Conservation (phyloP, 805 yeast genomes). For the Ogataea allantospora region DNA sequence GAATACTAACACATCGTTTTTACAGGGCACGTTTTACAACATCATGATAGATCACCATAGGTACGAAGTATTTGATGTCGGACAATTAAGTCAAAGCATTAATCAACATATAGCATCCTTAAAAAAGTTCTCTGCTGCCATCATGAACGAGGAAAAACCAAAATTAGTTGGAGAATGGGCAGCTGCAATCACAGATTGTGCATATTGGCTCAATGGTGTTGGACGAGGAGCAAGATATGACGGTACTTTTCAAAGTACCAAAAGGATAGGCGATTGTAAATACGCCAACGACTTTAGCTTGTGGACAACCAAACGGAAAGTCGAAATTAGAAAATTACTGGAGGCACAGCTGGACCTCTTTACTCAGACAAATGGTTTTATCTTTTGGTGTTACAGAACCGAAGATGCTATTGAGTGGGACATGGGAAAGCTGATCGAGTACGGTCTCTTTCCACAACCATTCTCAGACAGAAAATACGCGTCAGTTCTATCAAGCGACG, state of each 20-base stretch:
- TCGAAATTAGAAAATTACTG: constrained; percentile 49
- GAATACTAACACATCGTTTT: constrained; percentile 11
- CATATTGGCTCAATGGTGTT: constrained; percentile 67
- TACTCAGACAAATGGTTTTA: constrained; percentile 51
- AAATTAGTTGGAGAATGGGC: constrained; percentile 70
- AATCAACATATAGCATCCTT: constrained; percentile 61
- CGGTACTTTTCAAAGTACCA: constrained; percentile 43
- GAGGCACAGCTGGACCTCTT: constrained; percentile 62
- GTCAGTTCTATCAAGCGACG: constrained; percentile 51
- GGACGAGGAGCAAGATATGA: constrained; percentile 66
- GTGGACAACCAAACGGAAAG: constrained; percentile 44
- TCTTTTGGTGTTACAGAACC: constrained; percentile 72
- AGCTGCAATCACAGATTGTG: constrained; percentile 70
- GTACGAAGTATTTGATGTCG: constrained; percentile 81
- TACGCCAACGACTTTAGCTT: constrained; percentile 35
- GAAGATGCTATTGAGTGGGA: constrained; percentile 71
- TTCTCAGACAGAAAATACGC: constrained; percentile 63
- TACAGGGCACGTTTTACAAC: constrained; percentile 46
- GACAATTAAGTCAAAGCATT: constrained; percentile 52
- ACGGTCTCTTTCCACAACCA: constrained; percentile 62
- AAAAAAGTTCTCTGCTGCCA: constrained; percentile 46
- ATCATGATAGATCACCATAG: constrained; percentile 86
- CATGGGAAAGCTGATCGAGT: constrained; percentile 46
- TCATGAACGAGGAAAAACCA: constrained; percentile 41
- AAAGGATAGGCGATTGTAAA: constrained; percentile 45